These are phyloP conservation scores for Parasitella parasitica DNA, from an alignment of 371 early-diverging fungal species.

Conservation along the genomic window DNA sequence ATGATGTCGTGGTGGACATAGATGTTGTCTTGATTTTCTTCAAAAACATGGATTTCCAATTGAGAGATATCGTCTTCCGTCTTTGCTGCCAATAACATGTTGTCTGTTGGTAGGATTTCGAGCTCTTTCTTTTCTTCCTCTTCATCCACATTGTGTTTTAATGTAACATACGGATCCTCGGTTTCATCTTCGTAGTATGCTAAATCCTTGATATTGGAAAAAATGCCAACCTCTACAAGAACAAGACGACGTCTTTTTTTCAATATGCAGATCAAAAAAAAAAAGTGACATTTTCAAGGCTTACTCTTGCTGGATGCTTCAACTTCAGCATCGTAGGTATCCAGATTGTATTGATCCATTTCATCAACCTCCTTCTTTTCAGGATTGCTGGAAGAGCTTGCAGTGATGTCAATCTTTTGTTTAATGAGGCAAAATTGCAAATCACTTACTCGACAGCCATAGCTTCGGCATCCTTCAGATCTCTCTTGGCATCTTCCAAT, in stretches of 20 bases:
- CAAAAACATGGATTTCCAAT: constrained; percentile 90
- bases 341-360: constrained; percentile 75
- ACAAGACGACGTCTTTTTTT: too few relatives aligned
- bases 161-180: constrained; percentile 83
- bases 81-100: constrained; percentile 85
- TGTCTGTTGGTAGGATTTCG: constrained; percentile 78
- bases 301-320: constrained; percentile 38
- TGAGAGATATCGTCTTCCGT: constrained; percentile 96
- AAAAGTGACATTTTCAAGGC: constrained; percentile 17
- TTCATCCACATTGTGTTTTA: constrained; percentile 64
- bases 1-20: constrained; percentile 98
- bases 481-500: constrained; percentile 71
- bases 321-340: constrained; percentile 69
- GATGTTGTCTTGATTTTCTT: constrained; percentile 80
- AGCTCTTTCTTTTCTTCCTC: constrained; percentile 82
- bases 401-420: too few relatives aligned
- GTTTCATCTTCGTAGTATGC: constrained; percentile 74
- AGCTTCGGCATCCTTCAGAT: constrained; percentile 58
- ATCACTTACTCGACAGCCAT: constrained; percentile 36
- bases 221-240: constrained; percentile 51
- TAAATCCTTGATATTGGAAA: constrained; percentile 74
- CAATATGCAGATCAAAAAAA: too few relatives aligned
- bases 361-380: constrained; percentile 50
- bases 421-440: not conserved
- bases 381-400: not conserved